phyloP scores from a whole-genome alignment of 306 rosid species.

The Vigna angularis region DNA sequence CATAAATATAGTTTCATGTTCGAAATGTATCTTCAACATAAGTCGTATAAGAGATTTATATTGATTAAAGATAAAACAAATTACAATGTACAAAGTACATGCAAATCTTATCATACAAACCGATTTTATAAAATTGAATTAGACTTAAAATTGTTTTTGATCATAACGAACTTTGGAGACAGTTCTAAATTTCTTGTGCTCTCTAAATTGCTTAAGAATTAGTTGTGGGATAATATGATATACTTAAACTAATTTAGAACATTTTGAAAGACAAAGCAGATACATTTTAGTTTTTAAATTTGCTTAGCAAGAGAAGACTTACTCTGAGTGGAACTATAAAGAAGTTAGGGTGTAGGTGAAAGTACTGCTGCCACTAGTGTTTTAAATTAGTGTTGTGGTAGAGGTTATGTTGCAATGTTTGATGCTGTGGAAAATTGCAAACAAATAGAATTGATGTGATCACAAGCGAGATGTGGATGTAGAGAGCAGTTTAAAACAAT shows the following conservation, averaged over 20 bases:
- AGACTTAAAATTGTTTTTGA: no score
- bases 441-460: background rate
- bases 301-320: background rate
- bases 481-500: background rate
- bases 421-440: background rate
- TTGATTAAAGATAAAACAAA: no score
- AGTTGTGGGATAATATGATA: background rate
- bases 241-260: background rate
- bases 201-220: background rate
- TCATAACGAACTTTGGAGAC: no score
- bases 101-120: no score
- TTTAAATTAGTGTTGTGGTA: background rate
- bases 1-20: no score
- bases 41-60: no score
- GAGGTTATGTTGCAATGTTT: background rate
- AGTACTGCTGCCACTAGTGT: no score
- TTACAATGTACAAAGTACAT: no score
- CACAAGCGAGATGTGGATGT: background rate
- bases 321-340: background rate
- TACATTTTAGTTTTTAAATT: background rate
- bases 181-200: background rate
- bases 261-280: background rate
- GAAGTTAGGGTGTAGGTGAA: background rate
- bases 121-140: no score
- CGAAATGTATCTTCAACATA: no score